Evolutionary conservation across 495 filamentous ascomycete species (phyloP), one percentile per base, ranked within the genome.

Genomic region (Annulohypoxylon moriforme): DNA sequence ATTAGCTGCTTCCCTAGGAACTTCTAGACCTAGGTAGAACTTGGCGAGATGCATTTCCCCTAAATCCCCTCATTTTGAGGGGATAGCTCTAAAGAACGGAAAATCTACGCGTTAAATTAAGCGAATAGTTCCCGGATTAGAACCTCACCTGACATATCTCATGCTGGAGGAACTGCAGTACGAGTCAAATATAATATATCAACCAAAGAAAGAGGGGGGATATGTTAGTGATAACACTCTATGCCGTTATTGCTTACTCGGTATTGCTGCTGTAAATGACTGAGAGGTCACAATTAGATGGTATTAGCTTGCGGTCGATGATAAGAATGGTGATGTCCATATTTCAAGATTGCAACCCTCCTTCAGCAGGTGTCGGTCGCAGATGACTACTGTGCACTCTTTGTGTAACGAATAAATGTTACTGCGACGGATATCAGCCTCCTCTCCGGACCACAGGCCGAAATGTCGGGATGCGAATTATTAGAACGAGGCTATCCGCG

Each of bases 301-400:
- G 33, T 52, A 60, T 55, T 66, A 25, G 61, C 33, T 50, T 67
- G 44, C 22, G 16, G 66, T 66, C 36, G 46, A 67, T 63, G 71
- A 74, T 74, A 70, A 70, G 62, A 13, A 59, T 66, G 14, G 34
- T 14, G 57, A 66, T 62, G 61, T 22, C 2, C 24, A 60, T 52
- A 52, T 34, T 69, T 55, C 1, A 42, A 36, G 34, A 63, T 38
- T 74, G 71, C n/a, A 74, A 74, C 71, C 71, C 71, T 70, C 65
- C 67, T 36, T n/a, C n/a, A n/a, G 53, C 64, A 74, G 60, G 38
- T 57, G 29, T 36, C 40, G 49, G 49, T 59, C 46, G 60, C 67
- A 71, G 71, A 74, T 71, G 67, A 74, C 71, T 64, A 22, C n/a
- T n/a, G n/a, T n/a, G n/a, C n/a, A n/a, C 57, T 36, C 53, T 71